Conservation (phyloP, 2,329 filamentous ascomycete genomes). For the Emergomyces orientalis region DNA sequence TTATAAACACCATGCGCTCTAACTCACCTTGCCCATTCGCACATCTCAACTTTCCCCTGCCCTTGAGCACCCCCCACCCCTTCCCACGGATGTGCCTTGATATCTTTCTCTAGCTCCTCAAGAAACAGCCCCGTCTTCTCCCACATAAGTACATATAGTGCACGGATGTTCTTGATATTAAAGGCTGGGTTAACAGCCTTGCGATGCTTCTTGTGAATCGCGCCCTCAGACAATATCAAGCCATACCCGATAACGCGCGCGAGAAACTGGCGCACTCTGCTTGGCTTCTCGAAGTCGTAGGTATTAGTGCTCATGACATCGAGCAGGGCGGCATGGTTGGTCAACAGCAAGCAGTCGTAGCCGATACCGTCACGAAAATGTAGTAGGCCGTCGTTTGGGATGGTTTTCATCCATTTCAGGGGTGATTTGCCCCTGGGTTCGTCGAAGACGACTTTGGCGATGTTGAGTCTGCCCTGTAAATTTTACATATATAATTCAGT, state of each 20-base stretch:
- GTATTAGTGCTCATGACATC: conserved; percentile 45
- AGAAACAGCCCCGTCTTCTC: conserved; percentile 28
- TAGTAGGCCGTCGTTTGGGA: conserved; percentile 49
- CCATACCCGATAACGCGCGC: conserved; percentile 43
- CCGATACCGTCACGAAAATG: conserved; percentile 44
- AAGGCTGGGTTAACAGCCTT: conserved; percentile 31
- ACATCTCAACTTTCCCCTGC: conserved; percentile 28
- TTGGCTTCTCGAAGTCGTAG: conserved; percentile 48
- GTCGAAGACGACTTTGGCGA: conserved; percentile 26
- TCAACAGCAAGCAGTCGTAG: conserved; percentile 23
- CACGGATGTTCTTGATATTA: conserved; percentile 30
- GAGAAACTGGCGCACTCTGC: conserved; percentile 36
- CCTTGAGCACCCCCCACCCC: conserved; percentile 14
- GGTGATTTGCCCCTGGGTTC: conserved; percentile 25
- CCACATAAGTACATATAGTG: conserved; percentile 31
- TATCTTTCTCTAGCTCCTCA: conserved; percentile 28
- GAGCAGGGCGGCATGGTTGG: conserved; percentile 35
- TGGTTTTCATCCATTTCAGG: conserved; percentile 41
- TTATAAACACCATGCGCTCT: no score
- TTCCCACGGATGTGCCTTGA: conserved; percentile 23
- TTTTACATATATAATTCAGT: neutral
- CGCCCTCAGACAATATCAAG: conserved; percentile 43
- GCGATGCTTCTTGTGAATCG: conserved; percentile 41
- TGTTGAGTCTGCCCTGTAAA: conserved; percentile 21
- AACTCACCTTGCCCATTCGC: conserved; percentile 26